Evolutionary conservation across 1,284 basidiomycete genomes (phyloP).

Genomic region (Cerioporus squamosus): DNA sequence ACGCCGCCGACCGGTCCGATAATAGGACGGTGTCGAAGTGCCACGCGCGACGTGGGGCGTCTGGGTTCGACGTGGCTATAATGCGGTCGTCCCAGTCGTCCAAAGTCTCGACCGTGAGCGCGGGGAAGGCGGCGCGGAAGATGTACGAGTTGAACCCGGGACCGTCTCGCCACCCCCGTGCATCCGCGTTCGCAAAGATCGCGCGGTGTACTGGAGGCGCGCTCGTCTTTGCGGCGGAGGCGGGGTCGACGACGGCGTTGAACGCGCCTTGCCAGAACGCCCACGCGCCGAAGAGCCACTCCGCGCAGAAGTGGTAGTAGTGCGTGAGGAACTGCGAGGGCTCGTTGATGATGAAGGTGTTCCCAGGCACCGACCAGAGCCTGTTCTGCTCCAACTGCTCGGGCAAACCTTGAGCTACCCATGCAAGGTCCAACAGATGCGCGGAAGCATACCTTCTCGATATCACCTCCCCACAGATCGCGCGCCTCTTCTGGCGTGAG

Average conservation of each 20-base stretch:
- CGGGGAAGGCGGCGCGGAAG: conserved; percentile 77
- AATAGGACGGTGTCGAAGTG: conserved; percentile 67
- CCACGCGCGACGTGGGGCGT: conserved; percentile 48
- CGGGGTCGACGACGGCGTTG: conserved; percentile 28
- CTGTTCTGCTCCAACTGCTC: conserved; percentile 42
- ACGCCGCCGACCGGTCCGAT: conserved; percentile 75
- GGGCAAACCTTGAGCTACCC: no score
- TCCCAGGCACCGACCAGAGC: conserved; percentile 70
- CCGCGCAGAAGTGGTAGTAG: conserved; percentile 85
- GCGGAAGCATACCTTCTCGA: conserved; percentile 25
- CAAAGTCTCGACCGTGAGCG: conserved; percentile 66
- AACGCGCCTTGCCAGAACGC: conserved; percentile 70
- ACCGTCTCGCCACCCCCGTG: conserved; percentile 70
- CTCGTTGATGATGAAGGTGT: conserved; percentile 73
- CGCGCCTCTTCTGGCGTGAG: conserved; percentile 65
- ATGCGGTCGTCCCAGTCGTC: conserved; percentile 74
- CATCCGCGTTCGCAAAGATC: conserved; percentile 66
- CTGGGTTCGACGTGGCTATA: conserved; percentile 42
- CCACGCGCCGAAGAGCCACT: conserved; percentile 75
- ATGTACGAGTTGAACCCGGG: conserved; percentile 79
- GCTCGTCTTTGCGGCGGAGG: conserved; percentile 20
- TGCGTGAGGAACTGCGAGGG: conserved; percentile 75
- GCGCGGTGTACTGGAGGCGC: conserved; percentile 63
- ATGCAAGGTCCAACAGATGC: neutral
- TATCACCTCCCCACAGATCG: conserved; percentile 57